Base-by-base conservation (phyloP, 202 grass and related monocot genomes). In the Zoysia matrella region DNA sequence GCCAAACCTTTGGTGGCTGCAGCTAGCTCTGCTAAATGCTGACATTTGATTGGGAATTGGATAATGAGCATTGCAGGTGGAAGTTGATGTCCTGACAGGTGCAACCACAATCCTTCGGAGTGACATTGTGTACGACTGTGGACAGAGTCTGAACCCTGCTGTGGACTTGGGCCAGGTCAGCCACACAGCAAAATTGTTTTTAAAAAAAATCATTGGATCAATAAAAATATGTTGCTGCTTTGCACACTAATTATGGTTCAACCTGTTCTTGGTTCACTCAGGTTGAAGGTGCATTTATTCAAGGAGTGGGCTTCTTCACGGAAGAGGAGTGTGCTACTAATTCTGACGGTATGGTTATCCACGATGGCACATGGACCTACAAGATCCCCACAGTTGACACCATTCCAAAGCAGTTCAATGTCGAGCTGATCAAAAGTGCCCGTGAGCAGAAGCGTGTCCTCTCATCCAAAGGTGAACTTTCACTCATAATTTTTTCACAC, bases 281-380 rank as follows among this genome's bases (percentile, higher is more conserved):
- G 94, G 88, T 91, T 1, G 94, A 97, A 87, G 94, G 94, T 6
- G 81, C 86, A 2, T 97, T 97, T 76, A 83, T 94, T 72, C 94
- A 97, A 73, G 94, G 94, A 36, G 75, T 97, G 13, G 94, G 94
- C 7, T 97, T 97, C 90, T 97, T 97, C 78, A 82, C 89, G 49
- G 84, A 92, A 8, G 92, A 97, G 84, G 94, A 97, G 47, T 87
- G 87, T 44, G 3, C 71, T 22, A 84, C 84, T 4, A 97, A 97
- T 77, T 83, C 81, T 7, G 88, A 94, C 41, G 94, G 94, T 4
- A 46, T 97, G 83, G 83, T 92, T 36, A 71, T 97, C 30, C 30
- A 36, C 1, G 30, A 36, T 36, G 30, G 30, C 30, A 36, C 30
- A 36, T 36, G 30, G 30, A 36, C 30, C 30, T 36, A 36, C 30